phyloP scores from a whole-genome alignment of 345 rosid species.

The Euphorbia lathyris region DNA sequence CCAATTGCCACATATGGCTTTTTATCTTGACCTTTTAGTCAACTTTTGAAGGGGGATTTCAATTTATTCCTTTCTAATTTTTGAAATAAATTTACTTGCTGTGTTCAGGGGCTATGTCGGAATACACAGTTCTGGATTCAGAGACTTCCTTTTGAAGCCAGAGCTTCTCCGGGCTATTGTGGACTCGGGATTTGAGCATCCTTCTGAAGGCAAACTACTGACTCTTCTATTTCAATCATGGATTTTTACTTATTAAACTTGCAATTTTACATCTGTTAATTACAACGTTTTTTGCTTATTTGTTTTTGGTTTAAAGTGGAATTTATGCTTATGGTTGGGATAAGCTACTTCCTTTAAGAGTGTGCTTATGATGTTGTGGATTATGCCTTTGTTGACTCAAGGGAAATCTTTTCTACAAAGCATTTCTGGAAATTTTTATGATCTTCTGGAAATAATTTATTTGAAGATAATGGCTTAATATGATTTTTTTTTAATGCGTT shows the following conservation, averaged over 20 bases:
- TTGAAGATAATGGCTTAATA: background rate
- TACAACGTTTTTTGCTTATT: background rate
- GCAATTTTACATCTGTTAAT: background rate
- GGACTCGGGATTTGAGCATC: conserved; percentile 99
- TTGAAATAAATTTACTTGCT: background rate
- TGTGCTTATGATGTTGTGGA: background rate
- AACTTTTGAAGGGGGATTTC: background rate
- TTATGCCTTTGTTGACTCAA: no score
- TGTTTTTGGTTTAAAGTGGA: background rate
- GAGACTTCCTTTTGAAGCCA: conserved; percentile 98
- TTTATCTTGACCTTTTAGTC: background rate
- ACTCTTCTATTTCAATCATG: conserved; percentile 1
- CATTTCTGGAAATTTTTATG: background rate
- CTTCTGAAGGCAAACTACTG: conserved; percentile 74
- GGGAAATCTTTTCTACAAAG: no score
- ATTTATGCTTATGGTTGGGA: background rate
- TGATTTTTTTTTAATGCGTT: background rate
- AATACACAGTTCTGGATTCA: conserved; percentile 99
- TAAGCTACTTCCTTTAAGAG: background rate
- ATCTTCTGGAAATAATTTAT: background rate
- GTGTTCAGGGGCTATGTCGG: conserved; percentile 84
- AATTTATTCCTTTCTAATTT: background rate
- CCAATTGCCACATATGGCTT: background rate
- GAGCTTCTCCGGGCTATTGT: conserved; percentile 97
- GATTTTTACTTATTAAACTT: background rate